phyloP scores from a whole-genome alignment of 768 basidiomycete species.

The Xerocomus spinulosus region DNA sequence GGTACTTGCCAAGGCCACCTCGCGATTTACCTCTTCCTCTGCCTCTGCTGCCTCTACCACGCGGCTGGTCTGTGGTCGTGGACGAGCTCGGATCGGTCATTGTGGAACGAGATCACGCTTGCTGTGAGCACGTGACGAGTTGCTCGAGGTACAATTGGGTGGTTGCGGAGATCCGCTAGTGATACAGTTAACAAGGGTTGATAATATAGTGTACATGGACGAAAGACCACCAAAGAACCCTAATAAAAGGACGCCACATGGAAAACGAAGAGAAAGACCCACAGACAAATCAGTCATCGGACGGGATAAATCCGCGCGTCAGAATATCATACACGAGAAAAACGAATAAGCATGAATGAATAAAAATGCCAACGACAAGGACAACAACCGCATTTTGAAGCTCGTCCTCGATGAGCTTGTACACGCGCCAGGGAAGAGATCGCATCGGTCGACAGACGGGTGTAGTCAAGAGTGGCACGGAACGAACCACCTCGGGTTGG shows the following conservation, averaged over 20 bases:
- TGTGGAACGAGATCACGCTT: too few species aligned
- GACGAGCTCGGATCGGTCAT: too few species aligned
- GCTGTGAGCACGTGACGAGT: background rate
- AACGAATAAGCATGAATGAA: conserved; percentile 26
- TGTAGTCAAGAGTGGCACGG: background rate
- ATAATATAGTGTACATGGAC: too few species aligned
- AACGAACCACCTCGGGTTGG: background rate
- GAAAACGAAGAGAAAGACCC: background rate
- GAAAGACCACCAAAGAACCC: too few species aligned
- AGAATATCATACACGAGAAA: conserved; percentile 29
- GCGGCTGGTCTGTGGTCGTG: too few species aligned
- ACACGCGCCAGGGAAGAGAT: conserved; percentile 14
- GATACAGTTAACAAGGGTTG: conserved; percentile 16
- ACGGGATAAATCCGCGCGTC: conserved; percentile 22
- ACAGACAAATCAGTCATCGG: conserved; percentile 20
- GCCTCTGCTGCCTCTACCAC: conserved; percentile 40
- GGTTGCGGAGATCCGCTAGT: conserved; percentile 1
- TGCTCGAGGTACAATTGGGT: too few species aligned
- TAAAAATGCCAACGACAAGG: conserved; percentile 22
- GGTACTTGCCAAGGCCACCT: conserved; percentile 69
- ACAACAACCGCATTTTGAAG: conserved; percentile 26
- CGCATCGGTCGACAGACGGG: conserved; percentile 2
- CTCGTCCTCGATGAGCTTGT: conserved; percentile 22
- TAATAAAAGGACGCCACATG: too few species aligned
- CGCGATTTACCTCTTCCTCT: conserved; percentile 54